A percentile compares a stretch with the other conserved stretches of the same genome.
Conservation (phyloP, 768 basidiomycete genomes). For the Austroboletus festivus region DNA sequence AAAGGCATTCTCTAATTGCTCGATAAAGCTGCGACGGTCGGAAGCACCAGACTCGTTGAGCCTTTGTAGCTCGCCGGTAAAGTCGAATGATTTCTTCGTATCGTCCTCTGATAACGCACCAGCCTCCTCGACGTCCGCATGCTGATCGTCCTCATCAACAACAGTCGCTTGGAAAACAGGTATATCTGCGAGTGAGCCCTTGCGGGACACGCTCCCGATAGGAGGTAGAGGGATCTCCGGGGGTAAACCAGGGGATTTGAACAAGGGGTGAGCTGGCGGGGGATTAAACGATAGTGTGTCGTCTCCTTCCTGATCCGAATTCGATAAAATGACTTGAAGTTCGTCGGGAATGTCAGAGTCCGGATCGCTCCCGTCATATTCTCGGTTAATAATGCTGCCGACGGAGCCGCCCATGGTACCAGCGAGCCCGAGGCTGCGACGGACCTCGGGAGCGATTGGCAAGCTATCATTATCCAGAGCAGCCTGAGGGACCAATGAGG, state of each 20-base stretch:
- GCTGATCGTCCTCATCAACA: constrained; percentile 43
- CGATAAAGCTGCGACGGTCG: constrained; percentile 73
- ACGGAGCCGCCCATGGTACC: constrained; percentile 68
- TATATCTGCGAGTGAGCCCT: constrained; percentile 19
- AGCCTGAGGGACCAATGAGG: constrained; percentile 19
- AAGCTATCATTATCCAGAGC: constrained; percentile 23
- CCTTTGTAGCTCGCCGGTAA: constrained; percentile 71
- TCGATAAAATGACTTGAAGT: constrained; percentile 57
- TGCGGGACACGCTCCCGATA: constrained; percentile 7
- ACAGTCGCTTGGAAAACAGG: constrained; percentile 45
- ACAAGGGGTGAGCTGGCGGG: background rate
- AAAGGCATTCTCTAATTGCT: constrained; percentile 79
- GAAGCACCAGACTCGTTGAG: constrained; percentile 69
- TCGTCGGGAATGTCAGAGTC: constrained; percentile 84
- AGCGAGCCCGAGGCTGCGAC: constrained; percentile 56
- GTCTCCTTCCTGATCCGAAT: constrained; percentile 38
- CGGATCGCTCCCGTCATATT: constrained; percentile 55
- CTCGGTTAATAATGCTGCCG: constrained; percentile 43
- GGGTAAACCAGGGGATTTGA: constrained; percentile 42
- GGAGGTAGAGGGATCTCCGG: constrained; percentile 40
- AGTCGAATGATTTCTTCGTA: constrained; percentile 81
- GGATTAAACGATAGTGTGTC: constrained; percentile 39
- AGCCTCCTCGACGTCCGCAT: constrained; percentile 40
- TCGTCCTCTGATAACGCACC: constrained; percentile 52
- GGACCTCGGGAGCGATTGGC: constrained; percentile 48